Conservation (phyloP, 2,329 filamentous ascomycete genomes). For the Chrysoporthe cubensis region DNA sequence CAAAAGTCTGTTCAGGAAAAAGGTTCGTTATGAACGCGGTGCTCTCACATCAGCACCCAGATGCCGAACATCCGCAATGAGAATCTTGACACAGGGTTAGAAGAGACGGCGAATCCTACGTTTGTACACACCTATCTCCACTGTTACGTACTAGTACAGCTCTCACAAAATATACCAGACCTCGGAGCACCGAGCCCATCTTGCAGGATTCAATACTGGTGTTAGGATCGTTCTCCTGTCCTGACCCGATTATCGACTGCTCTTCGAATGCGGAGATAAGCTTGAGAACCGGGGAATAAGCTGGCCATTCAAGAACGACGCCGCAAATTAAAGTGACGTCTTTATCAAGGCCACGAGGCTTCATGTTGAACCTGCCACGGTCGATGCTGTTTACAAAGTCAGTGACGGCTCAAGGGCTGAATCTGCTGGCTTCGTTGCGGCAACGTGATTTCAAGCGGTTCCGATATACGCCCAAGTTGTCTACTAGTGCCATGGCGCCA, state of each 20-base stretch:
- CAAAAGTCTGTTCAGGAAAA: neutral
- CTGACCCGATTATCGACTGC: neutral
- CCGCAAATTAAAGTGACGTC: neutral
- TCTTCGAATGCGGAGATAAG: neutral
- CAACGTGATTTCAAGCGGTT: neutral
- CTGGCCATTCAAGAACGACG: neutral
- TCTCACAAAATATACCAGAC: neutral
- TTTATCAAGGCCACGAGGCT: neutral
- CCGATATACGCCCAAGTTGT: neutral
- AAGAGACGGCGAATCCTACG: neutral
- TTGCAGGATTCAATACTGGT: neutral
- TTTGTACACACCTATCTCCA: neutral
- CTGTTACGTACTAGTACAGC: neutral
- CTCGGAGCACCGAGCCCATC: neutral
- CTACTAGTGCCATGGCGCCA: constrained; percentile 24
- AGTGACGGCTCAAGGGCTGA: neutral
- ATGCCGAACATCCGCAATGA: neutral
- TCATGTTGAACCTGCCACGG: too few relatives aligned
- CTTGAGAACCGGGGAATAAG: neutral
- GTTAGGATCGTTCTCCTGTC: neutral
- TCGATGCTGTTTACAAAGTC: neutral
- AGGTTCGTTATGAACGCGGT: too few relatives aligned
- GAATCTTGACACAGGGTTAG: too few relatives aligned
- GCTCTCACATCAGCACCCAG: neutral
- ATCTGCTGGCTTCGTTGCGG: neutral